Base-by-base conservation (phyloP, 345 rosid species). In the Murraya koenigii region DNA sequence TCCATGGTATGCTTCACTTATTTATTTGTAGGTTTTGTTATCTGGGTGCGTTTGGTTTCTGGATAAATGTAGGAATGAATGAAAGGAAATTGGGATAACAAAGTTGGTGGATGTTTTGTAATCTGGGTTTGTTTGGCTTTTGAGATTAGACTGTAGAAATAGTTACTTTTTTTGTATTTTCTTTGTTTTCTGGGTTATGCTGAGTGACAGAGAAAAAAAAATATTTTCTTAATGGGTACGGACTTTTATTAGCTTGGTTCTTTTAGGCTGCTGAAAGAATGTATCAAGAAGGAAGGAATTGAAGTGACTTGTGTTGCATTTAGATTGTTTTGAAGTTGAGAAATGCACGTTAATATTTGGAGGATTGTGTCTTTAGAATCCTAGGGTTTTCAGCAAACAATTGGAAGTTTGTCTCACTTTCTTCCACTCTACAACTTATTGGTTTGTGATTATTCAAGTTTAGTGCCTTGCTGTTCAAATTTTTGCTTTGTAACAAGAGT, bases 1-100 rank as follows among this genome's bases (percentile, higher is more conserved):
- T 81, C 96, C 98, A 26, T 95, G 99, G 98, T 95, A 85, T 62
- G 39, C 56, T 82, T 68, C 39, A 13, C 69, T 59, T 38, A 2
- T 72, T 28, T 7, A 69, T 11, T 35, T 17, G 33, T 7, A 14
- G 2, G 14, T 74, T 49, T 71, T 59, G 25, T 1, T 41, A 47
- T 72, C 7, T 52, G 15, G 78, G 26, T 71, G 62, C 70, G 55
- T 38, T 77, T 78, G 66, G 56, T 71, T 78, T n/a, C n/a, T n/a
- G n/a, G n/a, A n/a, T n/a, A n/a, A n/a, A n/a, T n/a, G n/a, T n/a
- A n/a, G n/a, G n/a, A n/a, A n/a, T n/a, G 69, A 66, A 52, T n/a
- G 64, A 35, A 65, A 41, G 36, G 23, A 65, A 33, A 20, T 64
- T 49, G 33, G 38, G 25, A 60, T 39, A 39, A 60, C 11, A 36